Percentiles rank a stretch among this genome's conserved stretches.
Evolutionary conservation across 177 flowering plant species (phyloP).

Genomic region (Telopea speciosissima): DNA sequence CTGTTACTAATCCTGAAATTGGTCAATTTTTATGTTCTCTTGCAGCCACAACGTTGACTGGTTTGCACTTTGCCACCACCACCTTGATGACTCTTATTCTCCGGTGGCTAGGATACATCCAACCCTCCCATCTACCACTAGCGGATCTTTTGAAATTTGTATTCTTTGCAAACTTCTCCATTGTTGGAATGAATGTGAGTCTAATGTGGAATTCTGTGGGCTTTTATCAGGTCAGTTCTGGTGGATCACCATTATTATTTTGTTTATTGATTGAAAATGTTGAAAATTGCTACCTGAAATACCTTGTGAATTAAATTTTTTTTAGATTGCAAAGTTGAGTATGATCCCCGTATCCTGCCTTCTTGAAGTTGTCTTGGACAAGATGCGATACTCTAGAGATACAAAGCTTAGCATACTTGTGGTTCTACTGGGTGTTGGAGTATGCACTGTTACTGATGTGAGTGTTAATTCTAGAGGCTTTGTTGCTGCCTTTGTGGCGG

Average conservation of each 20-base stretch:
- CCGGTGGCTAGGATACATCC: slow-evolving; percentile 66
- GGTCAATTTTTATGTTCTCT: slow-evolving; percentile 13
- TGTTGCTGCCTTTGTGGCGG: slow-evolving; percentile 72
- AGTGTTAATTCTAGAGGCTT: slow-evolving; percentile 75
- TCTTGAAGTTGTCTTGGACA: slow-evolving; percentile 63
- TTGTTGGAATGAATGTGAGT: slow-evolving; percentile 85
- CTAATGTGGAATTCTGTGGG: slow-evolving; percentile 89
- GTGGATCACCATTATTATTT: not conserved
- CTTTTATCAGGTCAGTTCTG: slow-evolving; percentile 64
- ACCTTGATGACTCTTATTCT: slow-evolving; percentile 60
- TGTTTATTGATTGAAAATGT: slow-evolving; percentile 2
- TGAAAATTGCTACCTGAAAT: not conserved
- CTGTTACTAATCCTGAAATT: slow-evolving; percentile 2
- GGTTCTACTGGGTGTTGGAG: slow-evolving; percentile 84
- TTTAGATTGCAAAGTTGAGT: slow-evolving; percentile 83
- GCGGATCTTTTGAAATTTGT: slow-evolving; percentile 64
- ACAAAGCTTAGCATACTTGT: slow-evolving; percentile 73
- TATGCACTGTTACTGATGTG: slow-evolving; percentile 88
- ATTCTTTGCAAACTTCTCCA: slow-evolving; percentile 70
- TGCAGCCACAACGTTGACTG: slow-evolving; percentile 85
- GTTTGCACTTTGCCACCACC: slow-evolving; percentile 71
- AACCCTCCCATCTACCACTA: slow-evolving; percentile 60
- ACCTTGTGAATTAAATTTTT: not conserved
- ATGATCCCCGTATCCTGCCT: slow-evolving; percentile 82
- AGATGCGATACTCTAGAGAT: slow-evolving; percentile 72